Evolutionary conservation across 768 basidiomycete species (phyloP), one percentile per base, ranked within the genome.

Genomic region (Pholiota molesta): DNA sequence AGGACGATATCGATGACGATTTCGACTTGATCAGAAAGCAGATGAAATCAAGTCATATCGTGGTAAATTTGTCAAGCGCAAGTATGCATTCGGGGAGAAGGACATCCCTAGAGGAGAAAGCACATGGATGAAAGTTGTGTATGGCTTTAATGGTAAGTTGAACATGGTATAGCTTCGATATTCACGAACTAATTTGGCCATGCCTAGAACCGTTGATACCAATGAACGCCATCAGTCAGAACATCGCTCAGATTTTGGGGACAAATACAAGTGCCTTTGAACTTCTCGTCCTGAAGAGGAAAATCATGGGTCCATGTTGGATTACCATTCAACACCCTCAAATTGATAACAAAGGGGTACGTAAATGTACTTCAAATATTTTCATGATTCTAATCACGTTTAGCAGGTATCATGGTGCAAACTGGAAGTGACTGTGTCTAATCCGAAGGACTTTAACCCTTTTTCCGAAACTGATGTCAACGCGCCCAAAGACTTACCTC

Each of bases 231-330:
- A 85, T 84, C 42, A 94, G 92, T 52, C 88, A 92, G 9, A 96
- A 92, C 55, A 96, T 98, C 71, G 82, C 87, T 35, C 86, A 85
- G 60, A 88, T 99, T 11, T 91, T 99, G 66, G 97, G 97, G 13
- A 91, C 96, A 2, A 95, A 88, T 66, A 97, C 95, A 5, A 93
- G 79, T 56, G 91, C 97, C 0, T 99, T 99, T 67, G 97, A 99
- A 72, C 78, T 94, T 10, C 84, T 99, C 19, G 96, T 95, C 2
- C 68, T 99, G 51, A 99, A 99, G 74, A 87, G 95, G 33, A 97
- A 96, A 77, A 97, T 99, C 60, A 98, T 98, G 95, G 97, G 97
- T 0, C 96, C 97, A 0, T 99, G 97, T 72, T 99, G 97, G 97
- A 79, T 99, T 49, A 83, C 89, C 59, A 84, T 99, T 64, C 90